Conservation (phyloP, 1,139 yeast genomes). For the Candida buenavistaensis region DNA sequence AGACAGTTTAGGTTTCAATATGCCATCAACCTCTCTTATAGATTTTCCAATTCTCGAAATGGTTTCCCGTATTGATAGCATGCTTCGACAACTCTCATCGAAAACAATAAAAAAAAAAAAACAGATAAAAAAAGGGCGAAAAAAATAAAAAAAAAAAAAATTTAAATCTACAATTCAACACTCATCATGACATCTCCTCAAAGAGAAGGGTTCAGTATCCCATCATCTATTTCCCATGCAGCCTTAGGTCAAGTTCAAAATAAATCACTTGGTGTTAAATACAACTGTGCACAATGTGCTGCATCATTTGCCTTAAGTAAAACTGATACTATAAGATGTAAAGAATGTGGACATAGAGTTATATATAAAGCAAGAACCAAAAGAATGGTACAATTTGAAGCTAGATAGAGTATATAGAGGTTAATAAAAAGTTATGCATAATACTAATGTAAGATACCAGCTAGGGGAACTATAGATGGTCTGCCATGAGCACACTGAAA, state of each 20-base stretch:
- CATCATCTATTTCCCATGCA: conserved; percentile 71
- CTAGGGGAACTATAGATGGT: conserved; percentile 68
- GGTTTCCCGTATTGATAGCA: conserved; percentile 17
- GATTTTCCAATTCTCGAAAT: conserved; percentile 19
- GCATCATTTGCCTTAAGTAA: conserved; percentile 83
- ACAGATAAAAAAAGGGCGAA: conserved; percentile 5
- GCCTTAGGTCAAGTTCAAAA: conserved; percentile 58
- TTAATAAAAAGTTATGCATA: too few species aligned
- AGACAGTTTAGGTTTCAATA: neutral
- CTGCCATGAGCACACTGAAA: conserved; percentile 89
- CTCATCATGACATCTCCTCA: conserved; percentile 55
- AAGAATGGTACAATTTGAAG: conserved; percentile 76
- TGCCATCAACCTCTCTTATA: conserved; percentile 14
- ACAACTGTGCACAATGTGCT: conserved; percentile 97
- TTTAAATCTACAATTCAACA: conserved; percentile 1
- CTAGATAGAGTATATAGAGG: too few species aligned
- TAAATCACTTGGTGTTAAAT: conserved; percentile 81
- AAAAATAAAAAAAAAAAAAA: conserved; percentile 1
- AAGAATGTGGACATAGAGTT: conserved; percentile 98
- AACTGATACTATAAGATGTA: conserved; percentile 97
- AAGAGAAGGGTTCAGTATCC: conserved; percentile 94
- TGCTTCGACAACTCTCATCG: conserved; percentile 4
- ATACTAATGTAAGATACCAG: too few species aligned
- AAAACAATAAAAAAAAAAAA: conserved; percentile 5
- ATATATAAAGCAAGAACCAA: conserved; percentile 95